Evolutionary conservation across 2,329 filamentous ascomycete genomes (phyloP).

Genomic region (Neurospora crassa): DNA sequence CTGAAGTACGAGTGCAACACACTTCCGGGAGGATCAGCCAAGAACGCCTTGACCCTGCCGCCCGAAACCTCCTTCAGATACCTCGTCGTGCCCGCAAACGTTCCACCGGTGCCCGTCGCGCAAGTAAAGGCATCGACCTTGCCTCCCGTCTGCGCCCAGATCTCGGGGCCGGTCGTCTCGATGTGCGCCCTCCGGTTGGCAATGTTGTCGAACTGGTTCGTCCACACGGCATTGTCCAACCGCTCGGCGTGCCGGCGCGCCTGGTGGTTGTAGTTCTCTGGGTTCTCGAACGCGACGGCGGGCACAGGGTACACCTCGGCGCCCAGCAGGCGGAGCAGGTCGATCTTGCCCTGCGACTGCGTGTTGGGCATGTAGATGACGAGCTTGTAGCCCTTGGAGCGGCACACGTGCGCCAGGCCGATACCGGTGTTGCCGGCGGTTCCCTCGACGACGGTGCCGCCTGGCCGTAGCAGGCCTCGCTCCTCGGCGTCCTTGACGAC

Average conservation of each 20-base stretch:
- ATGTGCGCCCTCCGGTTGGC: constrained; percentile 92
- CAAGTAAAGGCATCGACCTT: constrained; percentile 91
- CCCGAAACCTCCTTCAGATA: constrained; percentile 77
- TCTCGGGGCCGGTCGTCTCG: constrained; percentile 94
- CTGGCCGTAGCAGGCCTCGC: constrained; percentile 67
- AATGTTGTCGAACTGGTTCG: constrained; percentile 96
- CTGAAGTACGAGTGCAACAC: constrained; percentile 88
- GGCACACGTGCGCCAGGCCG: constrained; percentile 91
- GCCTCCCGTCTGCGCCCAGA: constrained; percentile 85
- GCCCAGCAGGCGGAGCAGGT: constrained; percentile 79
- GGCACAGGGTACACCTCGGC: constrained; percentile 95
- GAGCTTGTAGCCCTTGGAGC: constrained; percentile 81
- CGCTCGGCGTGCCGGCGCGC: constrained; percentile 80
- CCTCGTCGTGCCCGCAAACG: constrained; percentile 77
- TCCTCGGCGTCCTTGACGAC: constrained; percentile 92
- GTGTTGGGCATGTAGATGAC: constrained; percentile 99
- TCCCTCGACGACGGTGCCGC: constrained; percentile 92
- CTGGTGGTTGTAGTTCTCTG: constrained; percentile 97
- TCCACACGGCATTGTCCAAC: constrained; percentile 89
- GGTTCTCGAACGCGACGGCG: constrained; percentile 90
- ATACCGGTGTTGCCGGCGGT: constrained; percentile 98
- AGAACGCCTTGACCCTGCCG: constrained; percentile 73
- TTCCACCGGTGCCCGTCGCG: constrained; percentile 86
- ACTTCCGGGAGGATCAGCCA: constrained; percentile 89
- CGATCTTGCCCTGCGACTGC: constrained; percentile 95